Base-by-base conservation (phyloP, 345 rosid genomes). In the Combretum micranthum region DNA sequence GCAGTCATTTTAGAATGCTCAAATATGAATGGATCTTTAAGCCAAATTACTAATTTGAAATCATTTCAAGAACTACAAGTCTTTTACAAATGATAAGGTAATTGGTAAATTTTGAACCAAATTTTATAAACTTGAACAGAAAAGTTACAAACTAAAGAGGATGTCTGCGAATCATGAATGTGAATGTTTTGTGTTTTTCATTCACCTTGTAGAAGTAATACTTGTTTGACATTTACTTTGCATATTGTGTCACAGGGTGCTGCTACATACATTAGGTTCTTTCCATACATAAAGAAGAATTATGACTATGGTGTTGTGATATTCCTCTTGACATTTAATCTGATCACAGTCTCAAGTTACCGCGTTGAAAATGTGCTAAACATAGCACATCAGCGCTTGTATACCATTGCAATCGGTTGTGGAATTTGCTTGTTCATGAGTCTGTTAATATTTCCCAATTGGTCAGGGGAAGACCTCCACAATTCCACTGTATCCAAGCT, bases 391-490 rank as follows among this genome's bases (percentile, higher is more conserved):
- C 72, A 86, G 3, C 83, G 96, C 13, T 50, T 88, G 56, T 78
- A 71, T 71, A 86, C 87, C 53, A 86, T 93, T 23, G 86, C 75
- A 47, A 63, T 83, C 11, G 97, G 99, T 49, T 83, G 94, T 14
- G 96, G 74, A 2, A 73, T 86, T 21, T 86, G 96, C 67, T 87
- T 93, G 17, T 73, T 83, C 75, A 84, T 79, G 91, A 76, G 80
- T 47, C 79, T 88, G 53, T 12, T 93, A 17, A 55, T 89, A 39
- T 80, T 84, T 52, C 99, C 97, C 0, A 80, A 57, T 66, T 93
- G 97, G 99, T 88, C 99, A 0, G 89, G 96, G 14, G 87, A 86
- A 68, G 89, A 86, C 68, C 87, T 92, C 22, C 96, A 92, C 39
- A 81, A 75, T 39, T 72, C 83, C 61, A 86, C 95, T 2, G 81